Evolutionary conservation across 2,329 filamentous ascomycete species (phyloP).

Genomic region (Scedosporium aurantiacum): DNA sequence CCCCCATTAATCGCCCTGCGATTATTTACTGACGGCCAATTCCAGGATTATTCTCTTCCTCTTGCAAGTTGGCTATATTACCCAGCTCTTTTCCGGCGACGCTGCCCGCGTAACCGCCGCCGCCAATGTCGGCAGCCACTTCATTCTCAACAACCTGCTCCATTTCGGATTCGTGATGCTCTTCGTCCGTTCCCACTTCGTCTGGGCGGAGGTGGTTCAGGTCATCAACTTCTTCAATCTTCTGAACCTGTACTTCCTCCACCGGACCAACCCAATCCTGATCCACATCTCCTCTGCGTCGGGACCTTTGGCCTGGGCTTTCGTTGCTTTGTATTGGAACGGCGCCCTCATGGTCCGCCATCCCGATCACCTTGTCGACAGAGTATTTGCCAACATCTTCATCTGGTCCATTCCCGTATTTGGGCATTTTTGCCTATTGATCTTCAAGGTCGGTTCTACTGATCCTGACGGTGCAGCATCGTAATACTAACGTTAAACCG

Average conservation of each 20-base stretch:
- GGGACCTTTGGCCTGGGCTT: slow-evolving; percentile 72
- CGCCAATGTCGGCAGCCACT: slow-evolving; percentile 70
- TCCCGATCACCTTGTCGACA: slow-evolving; percentile 52
- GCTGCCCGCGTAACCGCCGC: slow-evolving; percentile 57
- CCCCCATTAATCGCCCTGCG: not conserved
- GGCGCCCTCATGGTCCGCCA: slow-evolving; percentile 72
- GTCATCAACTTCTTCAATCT: slow-evolving; percentile 77
- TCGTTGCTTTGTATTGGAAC: slow-evolving; percentile 81
- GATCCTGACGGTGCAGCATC: not conserved
- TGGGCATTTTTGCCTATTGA: slow-evolving; percentile 63
- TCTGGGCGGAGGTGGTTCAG: slow-evolving; percentile 64
- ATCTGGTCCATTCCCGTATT: slow-evolving; percentile 76
- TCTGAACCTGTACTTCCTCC: slow-evolving; percentile 66
- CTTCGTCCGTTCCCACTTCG: slow-evolving; percentile 66
- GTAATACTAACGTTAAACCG: not conserved
- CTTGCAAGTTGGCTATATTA: slow-evolving; percentile 65
- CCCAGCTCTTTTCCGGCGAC: slow-evolving; percentile 62
- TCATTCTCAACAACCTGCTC: slow-evolving; percentile 76
- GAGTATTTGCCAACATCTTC: slow-evolving; percentile 76
- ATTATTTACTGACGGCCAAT: not conserved
- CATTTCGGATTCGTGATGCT: slow-evolving; percentile 74
- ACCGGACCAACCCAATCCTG: slow-evolving; percentile 58
- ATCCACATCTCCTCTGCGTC: slow-evolving; percentile 69
- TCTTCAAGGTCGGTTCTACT: slow-evolving; percentile 49
- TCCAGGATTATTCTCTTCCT: slow-evolving; percentile 60